Evolutionary conservation across 495 filamentous ascomycete genomes (phyloP), one percentile per base, ranked within the genome.

Genomic region (Neurospora tetrasperma): DNA sequence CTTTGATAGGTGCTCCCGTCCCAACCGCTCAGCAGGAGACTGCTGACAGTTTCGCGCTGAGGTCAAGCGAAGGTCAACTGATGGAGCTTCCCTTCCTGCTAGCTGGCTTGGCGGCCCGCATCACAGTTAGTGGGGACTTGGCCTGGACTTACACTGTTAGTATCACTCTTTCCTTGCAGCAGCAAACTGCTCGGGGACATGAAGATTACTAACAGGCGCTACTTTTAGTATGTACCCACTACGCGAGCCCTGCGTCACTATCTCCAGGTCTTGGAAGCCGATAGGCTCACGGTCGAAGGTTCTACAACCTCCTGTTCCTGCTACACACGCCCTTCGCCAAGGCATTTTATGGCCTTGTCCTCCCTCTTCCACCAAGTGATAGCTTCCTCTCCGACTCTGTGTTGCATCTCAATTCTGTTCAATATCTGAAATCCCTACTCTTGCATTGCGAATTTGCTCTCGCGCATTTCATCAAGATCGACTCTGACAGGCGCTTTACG

Each of bases 261-360:
- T 71, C 40, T 71, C 66, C 44, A 27, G 69, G 69, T 74, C 72
- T 39, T 39, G 71, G 71, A 75, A 75, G 54, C 73, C 72, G 73
- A 80, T 80, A 79, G 77, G 79, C 73, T 73, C 59, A 27, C 74
- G 73, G 54, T 79, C 79, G 79, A 80, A 80, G 48, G 73, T 80
- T 80, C 79, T 79, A 80, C 78, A 79, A 75, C 48, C 77, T 73
- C 44, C 69, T 69, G 35, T 38, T 35, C 71, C 39, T 43, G 71
- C 44, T 66, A 48, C 76, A 71, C 72, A 70, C 78, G 54, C 73
- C 73, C 42, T 62, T 71, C 72, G 72, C 75, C 71, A 77, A 78
- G 77, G 73, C 71, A 70, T 48, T 70, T 70, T 71, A 62, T n/a
- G 69, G 42, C 73, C 71, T 78, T 73, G 66, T 71, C 42, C 41